Evolutionary conservation across 495 filamentous ascomycete species (phyloP).

Genomic region (Tricharina praecox): DNA sequence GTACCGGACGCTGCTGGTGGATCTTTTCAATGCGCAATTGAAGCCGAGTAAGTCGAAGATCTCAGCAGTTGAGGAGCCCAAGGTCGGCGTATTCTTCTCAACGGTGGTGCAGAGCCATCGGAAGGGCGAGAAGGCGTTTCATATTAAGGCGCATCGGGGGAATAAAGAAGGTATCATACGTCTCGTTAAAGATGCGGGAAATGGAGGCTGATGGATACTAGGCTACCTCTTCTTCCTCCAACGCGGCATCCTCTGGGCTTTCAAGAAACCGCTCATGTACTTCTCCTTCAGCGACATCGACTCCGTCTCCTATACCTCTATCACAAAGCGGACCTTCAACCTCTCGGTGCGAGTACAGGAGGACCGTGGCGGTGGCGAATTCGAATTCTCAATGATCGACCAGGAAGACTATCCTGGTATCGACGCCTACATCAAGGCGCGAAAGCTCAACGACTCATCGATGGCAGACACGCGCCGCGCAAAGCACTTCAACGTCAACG

Average conservation of each 20-base stretch:
- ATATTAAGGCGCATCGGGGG: slow-evolving; percentile 78
- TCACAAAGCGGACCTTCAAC: slow-evolving; percentile 88
- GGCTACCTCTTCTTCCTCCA: slow-evolving; percentile 82
- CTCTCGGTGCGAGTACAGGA: slow-evolving; percentile 50
- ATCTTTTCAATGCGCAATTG: slow-evolving; percentile 44
- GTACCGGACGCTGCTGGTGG: slow-evolving; percentile 46
- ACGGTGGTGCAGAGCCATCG: slow-evolving; percentile 64
- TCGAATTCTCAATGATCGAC: slow-evolving; percentile 76
- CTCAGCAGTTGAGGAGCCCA: slow-evolving; percentile 46
- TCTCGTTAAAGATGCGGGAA: background rate
- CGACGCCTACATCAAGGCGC: slow-evolving; percentile 63
- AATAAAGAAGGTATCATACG: slow-evolving; percentile 59
- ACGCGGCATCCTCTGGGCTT: slow-evolving; percentile 76
- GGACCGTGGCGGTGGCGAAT: slow-evolving; percentile 36
- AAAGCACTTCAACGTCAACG: slow-evolving; percentile 56
- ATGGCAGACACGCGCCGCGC: slow-evolving; percentile 78
- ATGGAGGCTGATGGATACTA: slow-evolving; percentile 21
- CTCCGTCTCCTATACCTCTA: slow-evolving; percentile 71
- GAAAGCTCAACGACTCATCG: slow-evolving; percentile 74
- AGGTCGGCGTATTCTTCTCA: slow-evolving; percentile 60
- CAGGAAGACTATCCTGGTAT: slow-evolving; percentile 73
- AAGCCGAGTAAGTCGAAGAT: slow-evolving; percentile 34
- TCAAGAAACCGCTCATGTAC: slow-evolving; percentile 86
- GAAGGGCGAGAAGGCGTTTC: slow-evolving; percentile 78
- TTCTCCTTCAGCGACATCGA: slow-evolving; percentile 63